Conservation (phyloP, 495 filamentous ascomycete species). For the Trichocladium uniseriatum region DNA sequence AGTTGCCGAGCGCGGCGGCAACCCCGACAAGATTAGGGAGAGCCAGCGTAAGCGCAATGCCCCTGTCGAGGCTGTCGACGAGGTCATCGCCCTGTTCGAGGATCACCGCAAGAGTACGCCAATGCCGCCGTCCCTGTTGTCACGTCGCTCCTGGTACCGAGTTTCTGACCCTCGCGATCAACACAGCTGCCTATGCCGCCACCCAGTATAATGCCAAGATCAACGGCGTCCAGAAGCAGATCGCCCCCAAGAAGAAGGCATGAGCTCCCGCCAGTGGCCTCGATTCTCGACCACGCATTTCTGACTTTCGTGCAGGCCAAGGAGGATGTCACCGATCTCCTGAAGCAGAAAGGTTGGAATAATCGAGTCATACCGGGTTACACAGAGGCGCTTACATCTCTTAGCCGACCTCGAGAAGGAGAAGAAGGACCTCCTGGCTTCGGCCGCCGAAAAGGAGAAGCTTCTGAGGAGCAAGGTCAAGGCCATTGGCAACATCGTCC, state of each 20-base stretch:
- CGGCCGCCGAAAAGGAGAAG: slow-evolving; percentile 62
- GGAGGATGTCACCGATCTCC: slow-evolving; percentile 75
- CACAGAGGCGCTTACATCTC: slow-evolving; percentile 1
- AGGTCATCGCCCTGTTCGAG: slow-evolving; percentile 79
- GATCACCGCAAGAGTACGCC: slow-evolving; percentile 69
- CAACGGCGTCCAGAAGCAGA: slow-evolving; percentile 81
- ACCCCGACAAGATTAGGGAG: slow-evolving; percentile 81
- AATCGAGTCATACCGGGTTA: not conserved
- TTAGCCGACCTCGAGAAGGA: slow-evolving; percentile 57
- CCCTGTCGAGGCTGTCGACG: slow-evolving; percentile 73
- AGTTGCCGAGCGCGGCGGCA: slow-evolving; percentile 74
- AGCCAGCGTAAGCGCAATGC: slow-evolving; percentile 75
- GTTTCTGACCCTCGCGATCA: not conserved
- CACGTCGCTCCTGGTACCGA: not conserved
- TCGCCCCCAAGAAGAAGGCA: slow-evolving; percentile 87
- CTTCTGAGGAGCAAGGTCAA: slow-evolving; percentile 63
- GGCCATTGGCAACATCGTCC: slow-evolving; percentile 86
- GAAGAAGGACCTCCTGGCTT: slow-evolving; percentile 67
- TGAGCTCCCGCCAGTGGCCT: slow-evolving; percentile 10
- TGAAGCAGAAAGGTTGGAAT: slow-evolving; percentile 53
- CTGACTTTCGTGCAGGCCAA: slow-evolving; percentile 51
- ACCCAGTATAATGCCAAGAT: slow-evolving; percentile 72
- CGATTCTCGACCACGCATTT: not conserved
- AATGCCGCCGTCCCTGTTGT: not conserved
- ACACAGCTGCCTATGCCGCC: slow-evolving; percentile 55